Evolutionary conservation across 2,329 filamentous ascomycete species (phyloP).

Genomic region (Lasiodiplodia sp.): DNA sequence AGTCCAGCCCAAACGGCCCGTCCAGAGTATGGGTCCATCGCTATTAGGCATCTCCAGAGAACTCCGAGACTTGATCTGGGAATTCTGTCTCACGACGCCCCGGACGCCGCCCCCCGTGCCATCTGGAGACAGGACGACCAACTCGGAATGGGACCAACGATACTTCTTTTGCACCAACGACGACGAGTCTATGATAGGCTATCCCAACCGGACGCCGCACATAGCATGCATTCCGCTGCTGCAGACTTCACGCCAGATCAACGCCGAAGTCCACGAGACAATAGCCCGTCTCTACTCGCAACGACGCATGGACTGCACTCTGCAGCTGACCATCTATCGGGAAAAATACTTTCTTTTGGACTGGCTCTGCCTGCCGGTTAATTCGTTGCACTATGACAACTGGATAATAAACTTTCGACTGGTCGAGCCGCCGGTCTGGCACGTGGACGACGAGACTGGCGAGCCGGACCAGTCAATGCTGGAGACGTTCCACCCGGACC

Average conservation of each 20-base stretch:
- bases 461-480: slow-evolving; percentile 27
- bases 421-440: slow-evolving; percentile 6
- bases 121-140: not conserved
- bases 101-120: not conserved
- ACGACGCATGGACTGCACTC: slow-evolving; percentile 1
- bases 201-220: not conserved
- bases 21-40: slow-evolving; percentile 1
- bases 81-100: slow-evolving; percentile 17
- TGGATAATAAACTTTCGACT: not conserved
- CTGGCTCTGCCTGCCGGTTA: slow-evolving; percentile 23
- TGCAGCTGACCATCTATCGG: slow-evolving; percentile 1
- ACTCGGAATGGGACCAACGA: slow-evolving; percentile 2
- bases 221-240: slow-evolving; percentile 3
- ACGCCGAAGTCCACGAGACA: slow-evolving; percentile 20
- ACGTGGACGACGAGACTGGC: not conserved
- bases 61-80: slow-evolving; percentile 24
- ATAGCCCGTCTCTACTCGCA: slow-evolving; percentile 22
- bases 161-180: slow-evolving; percentile 19
- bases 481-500: slow-evolving; percentile 19
- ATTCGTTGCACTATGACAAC: slow-evolving; percentile 21
- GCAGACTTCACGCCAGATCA: slow-evolving; percentile 11
- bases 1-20: not conserved
- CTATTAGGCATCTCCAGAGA: slow-evolving; percentile 19
- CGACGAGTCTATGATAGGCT: slow-evolving; percentile 12
- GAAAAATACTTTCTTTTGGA: slow-evolving; percentile 25